Evolutionary conservation across 2,329 filamentous ascomycete genomes (phyloP), one percentile per base, ranked within the genome.

Genomic region (Aspergillus transmontanensis): DNA sequence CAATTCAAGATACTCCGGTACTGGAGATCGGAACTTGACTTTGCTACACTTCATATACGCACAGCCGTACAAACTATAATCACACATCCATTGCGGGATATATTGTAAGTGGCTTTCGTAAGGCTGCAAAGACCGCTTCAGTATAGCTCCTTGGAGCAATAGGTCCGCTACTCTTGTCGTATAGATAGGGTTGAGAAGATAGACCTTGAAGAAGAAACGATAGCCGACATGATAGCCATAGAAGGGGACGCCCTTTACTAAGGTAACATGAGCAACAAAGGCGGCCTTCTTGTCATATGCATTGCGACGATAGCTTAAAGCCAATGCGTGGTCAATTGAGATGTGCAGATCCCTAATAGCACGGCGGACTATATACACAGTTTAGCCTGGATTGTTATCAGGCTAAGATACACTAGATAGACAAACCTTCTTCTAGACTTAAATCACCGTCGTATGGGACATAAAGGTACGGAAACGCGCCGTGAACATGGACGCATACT

Each of bases 21-120:
- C 82, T 0, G 93, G 93, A 2, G 83, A 83, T 60, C 95, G 87
- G 73, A 97, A 97, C 32, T 80, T 84, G 1, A 89, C 87, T 66
- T 87, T 91, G 11, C 82, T 82, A 57, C 88, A 90, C 63, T 94
- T 87, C 67, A 98, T 88, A 71, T 94, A 96, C 61, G 88, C 90
- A 74, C 95, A 99, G 7, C 96, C 96, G 76, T 96, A 98, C 68
- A 99, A 82, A 74, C 97, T 99, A 82, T 96, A 99, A 76, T 99
- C 96, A 67, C 90, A 91, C 95, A 99, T 98, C 87, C 96, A 99
- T 78, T 99, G 96, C 11, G 95, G 84, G 10, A 97, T 81, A 75
- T 94, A 98, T 73, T 97, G 93, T 65, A 98, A 78, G 75, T 99
- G 96, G 21, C 92, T 93, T 79, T 99, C 95, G 73, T 95, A 96